A percentile compares a stretch with the other conserved stretches of the same genome.
Evolutionary conservation across 164 flowering plant species (phyloP).

Genomic region (Liriodendron chinense): DNA sequence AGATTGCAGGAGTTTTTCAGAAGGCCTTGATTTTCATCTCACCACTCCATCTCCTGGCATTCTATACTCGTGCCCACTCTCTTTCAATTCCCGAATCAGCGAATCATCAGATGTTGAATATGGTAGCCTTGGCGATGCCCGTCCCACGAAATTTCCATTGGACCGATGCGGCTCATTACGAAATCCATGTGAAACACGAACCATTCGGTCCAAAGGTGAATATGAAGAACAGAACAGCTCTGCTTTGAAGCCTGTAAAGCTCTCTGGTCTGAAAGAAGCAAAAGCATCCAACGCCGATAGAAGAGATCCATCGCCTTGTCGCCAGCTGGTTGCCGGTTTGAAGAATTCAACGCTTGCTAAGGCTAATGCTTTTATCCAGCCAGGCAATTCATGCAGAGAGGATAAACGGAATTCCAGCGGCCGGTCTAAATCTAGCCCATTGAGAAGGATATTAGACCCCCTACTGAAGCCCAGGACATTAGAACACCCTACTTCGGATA

Average conservation of each 20-base stretch:
- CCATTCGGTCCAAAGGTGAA: no score
- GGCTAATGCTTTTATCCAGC: conserved; percentile 14
- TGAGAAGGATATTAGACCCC: conserved; percentile 80
- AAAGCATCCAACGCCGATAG: no score
- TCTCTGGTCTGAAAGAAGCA: no score
- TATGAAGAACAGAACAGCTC: no score
- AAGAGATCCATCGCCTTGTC: no score
- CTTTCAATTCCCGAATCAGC: conserved; percentile 24
- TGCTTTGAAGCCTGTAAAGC: no score
- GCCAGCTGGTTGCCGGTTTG: no score
- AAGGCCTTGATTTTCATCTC: conserved; percentile 23
- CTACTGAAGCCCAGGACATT: conserved; percentile 44
- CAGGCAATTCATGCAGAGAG: conserved; percentile 19
- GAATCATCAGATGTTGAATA: conserved; percentile 12
- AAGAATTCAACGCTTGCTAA: no score
- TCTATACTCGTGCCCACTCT: conserved; percentile 56
- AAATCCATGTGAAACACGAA: no score
- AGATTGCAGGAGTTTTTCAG: conserved; percentile 23
- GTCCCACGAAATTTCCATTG: no score
- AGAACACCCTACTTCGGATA: conserved; percentile 10
- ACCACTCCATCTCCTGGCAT: conserved; percentile 27
- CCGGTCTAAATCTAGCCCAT: conserved; percentile 67
- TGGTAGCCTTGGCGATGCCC: background rate
- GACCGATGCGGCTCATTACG: no score
- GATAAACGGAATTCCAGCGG: conserved; percentile 28